Evolutionary conservation across 768 basidiomycete species (phyloP), one percentile per base, ranked within the genome.

Genomic region (Kwoniella europaea): DNA sequence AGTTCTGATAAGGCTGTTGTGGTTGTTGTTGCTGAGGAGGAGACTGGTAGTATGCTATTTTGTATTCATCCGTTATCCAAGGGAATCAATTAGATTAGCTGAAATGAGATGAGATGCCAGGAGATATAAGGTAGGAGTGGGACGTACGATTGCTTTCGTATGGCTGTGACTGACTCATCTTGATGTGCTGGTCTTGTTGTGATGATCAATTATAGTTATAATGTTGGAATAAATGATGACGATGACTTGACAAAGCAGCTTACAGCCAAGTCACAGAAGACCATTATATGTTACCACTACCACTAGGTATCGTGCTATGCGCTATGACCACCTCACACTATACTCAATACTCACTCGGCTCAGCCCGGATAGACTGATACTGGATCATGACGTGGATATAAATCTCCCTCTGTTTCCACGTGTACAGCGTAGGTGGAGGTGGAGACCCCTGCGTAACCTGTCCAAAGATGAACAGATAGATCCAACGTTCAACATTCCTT

Each of bases 91-190:
- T 5, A 50, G 46, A 15, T 50, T 20, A 57, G 16, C 24, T 7
- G 35, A 35, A 7, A 65, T 6, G 50, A 12, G 53, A 55, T 42
- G 52, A 18, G 20, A 42, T 50, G 46, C 59, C 41, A 44, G 20
- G 41, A 43, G 16, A 20, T 3, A 42, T 16, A 10, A 50, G 12
- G 3, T 13, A 10, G 46, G 18, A 16, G 29, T 12, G 2, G 16
- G 46, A 71, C 71, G n/a, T 58, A 71, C 71, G 59, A 29, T 60
- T 63, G 10, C 27, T n/a, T 71, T 69, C 54, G 67, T 71, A 71
- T 56, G 71, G 74, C 62, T 67, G 69, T 61, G 68, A 56, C 61
- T 75, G 69, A 50, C 46, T 71, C 70, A 64, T 65, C 20, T 44
- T 71, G 60, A 10, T 24, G 20, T 52, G 24, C 27, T 35, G 13